Evolutionary conservation across 2,329 filamentous ascomycete species (phyloP).

Genomic region (Trichoderma arundinaceum): DNA sequence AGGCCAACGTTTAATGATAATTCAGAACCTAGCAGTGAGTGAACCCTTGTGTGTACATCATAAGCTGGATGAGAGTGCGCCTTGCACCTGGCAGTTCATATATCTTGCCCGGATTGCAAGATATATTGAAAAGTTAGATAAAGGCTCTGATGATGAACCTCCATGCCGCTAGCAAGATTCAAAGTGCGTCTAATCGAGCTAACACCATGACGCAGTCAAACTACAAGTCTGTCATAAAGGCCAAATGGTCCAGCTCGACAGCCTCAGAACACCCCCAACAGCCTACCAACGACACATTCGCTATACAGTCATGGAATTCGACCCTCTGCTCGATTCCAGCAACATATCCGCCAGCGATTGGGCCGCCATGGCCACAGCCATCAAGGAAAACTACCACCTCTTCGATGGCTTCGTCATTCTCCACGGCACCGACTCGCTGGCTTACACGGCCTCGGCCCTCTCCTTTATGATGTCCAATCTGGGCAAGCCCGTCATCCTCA

Average conservation of each 20-base stretch:
- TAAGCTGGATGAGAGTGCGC: neutral
- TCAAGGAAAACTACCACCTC: constrained; percentile 82
- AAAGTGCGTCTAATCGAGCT: no score
- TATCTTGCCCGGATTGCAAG: neutral
- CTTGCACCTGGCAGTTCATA: neutral
- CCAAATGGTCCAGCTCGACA: constrained; percentile 61
- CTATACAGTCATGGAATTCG: constrained; percentile 84
- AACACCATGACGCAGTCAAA: constrained; percentile 44
- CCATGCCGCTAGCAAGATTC: no score
- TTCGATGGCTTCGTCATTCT: constrained; percentile 92
- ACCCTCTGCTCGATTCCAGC: constrained; percentile 83
- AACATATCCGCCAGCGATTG: constrained; percentile 87
- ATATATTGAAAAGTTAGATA: constrained; percentile 19
- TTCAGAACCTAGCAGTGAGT: constrained; percentile 42
- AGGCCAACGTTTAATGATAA: constrained; percentile 84
- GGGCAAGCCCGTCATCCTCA: constrained; percentile 89
- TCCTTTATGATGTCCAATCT: constrained; percentile 93
- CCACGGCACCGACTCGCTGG: constrained; percentile 88
- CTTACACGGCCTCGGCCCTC: constrained; percentile 86
- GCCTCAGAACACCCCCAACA: constrained; percentile 78
- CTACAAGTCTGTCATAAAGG: constrained; percentile 60
- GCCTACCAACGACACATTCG: constrained; percentile 81
- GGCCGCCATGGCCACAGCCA: constrained; percentile 80
- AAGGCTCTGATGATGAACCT: neutral
- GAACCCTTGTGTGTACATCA: neutral